Evolutionary conservation across 2,329 filamentous ascomycete species (phyloP), one percentile per base, ranked within the genome.

Genomic region (Talaromyces sp.): DNA sequence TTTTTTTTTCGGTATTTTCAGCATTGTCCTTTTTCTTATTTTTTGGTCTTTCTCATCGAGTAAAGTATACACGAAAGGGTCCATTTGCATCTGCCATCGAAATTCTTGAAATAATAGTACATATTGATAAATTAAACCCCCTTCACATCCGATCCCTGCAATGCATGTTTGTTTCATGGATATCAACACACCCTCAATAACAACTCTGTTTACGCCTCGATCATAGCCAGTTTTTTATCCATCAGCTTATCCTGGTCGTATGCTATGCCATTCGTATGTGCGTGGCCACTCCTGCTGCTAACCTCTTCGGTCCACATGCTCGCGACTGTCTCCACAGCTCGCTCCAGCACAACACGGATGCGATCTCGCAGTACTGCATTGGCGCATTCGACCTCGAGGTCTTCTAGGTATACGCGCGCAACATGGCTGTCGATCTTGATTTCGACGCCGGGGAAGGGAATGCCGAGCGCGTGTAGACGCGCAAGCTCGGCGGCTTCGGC

Each of bases 351-450:
- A 1, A 91, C 91, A 67, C 89, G 84, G 5, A 99, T 90, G 61
- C 94, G 83, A 73, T 96, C 93, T 53, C 87, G 87, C 69, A 96
- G 84, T 19, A 91, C 85, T 64, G 86, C 85, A 65, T 91, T 91
- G 58, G 79, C 79, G 73, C 91, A 95, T 75, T 97, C 94, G 4
- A 99, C 90, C 67, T 96, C 91, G 51, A 97, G 76, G 66, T 90
- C 86, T 80, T 97, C 94, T 43, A 99, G 79, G 92, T 93, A 97
- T 7, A 99, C 88, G 63, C 86, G 89, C 7, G 93, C 94, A 57
- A 88, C 81, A 76, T 92, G 88, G 77, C 91, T 94, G 68, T 97
- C 93, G 3, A 97, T 88, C 68, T 84, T 87, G 75, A 99, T 91
- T 63, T 88, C 85, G 17, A 99, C 81, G 0, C 93, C 94, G 0